phyloP scores from a whole-genome alignment of 345 rosid species.

The Aquilaria malaccensis region DNA sequence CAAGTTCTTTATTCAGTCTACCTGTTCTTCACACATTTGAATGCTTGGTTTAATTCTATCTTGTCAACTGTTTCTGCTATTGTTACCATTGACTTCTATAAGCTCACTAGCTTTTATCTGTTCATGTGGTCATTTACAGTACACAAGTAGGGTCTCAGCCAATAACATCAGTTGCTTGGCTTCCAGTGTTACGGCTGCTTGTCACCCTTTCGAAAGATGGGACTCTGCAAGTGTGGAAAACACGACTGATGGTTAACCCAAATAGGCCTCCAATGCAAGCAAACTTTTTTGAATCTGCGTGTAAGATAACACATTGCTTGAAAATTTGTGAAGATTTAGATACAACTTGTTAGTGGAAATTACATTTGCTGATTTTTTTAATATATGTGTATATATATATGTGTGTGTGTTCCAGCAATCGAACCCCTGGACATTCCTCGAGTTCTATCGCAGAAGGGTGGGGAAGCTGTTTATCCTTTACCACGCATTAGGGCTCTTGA shows the following conservation, averaged over 20 bases:
- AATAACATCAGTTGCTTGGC: slow-evolving; percentile 85
- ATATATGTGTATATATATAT: neutral
- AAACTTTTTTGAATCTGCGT: slow-evolving; percentile 89
- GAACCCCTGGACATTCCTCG: slow-evolving; percentile 83
- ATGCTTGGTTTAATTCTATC: slow-evolving; percentile 2
- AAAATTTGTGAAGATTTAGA: neutral
- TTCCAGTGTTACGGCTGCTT: slow-evolving; percentile 69
- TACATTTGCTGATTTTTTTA: slow-evolving; percentile 3
- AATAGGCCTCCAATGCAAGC: slow-evolving; percentile 90
- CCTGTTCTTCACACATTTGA: neutral
- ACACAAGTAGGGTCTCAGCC: slow-evolving; percentile 95
- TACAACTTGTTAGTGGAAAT: neutral
- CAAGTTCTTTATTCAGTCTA: no score
- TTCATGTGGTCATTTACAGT: slow-evolving; percentile 28
- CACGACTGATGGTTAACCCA: slow-evolving; percentile 67
- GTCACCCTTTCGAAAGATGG: slow-evolving; percentile 91
- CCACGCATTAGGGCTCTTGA: slow-evolving; percentile 78
- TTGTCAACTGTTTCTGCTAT: neutral
- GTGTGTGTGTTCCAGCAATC: slow-evolving; percentile 52
- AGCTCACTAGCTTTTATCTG: neutral
- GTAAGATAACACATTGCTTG: slow-evolving; percentile 26
- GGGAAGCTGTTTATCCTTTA: slow-evolving; percentile 92
- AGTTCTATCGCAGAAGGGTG: slow-evolving; percentile 91
- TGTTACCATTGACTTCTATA: slow-evolving; percentile 2
- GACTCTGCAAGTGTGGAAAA: slow-evolving; percentile 90